A percentile compares a stretch with the other conserved stretches of the same genome.
phyloP scores from a whole-genome alignment of 2,329 filamentous ascomycete species.

The Colletotrichum nymphaeae region DNA sequence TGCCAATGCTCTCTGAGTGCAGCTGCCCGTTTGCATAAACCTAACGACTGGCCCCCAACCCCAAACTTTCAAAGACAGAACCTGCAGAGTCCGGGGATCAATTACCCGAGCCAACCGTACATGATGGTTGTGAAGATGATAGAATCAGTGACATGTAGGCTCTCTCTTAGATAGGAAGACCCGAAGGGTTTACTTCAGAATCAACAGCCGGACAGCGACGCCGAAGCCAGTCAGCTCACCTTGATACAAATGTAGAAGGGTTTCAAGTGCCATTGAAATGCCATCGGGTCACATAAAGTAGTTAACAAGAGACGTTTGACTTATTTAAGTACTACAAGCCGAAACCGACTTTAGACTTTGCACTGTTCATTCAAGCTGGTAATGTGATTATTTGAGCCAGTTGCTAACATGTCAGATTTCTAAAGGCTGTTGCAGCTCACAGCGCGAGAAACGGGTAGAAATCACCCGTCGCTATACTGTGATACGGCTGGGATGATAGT shows the following conservation, averaged over 20 bases:
- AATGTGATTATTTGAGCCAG: too few relatives aligned
- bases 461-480: too few relatives aligned
- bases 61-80: too few relatives aligned
- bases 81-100: too few relatives aligned
- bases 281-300: neutral
- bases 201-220: neutral
- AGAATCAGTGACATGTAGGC: neutral
- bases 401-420: too few relatives aligned
- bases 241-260: neutral
- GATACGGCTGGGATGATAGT: too few relatives aligned
- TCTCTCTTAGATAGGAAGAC: neutral
- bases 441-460: too few relatives aligned
- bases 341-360: neutral
- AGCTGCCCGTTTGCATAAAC: conserved; percentile 35
- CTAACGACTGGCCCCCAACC: too few relatives aligned
- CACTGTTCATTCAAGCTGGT: too few relatives aligned
- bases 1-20: conserved; percentile 21
- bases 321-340: neutral
- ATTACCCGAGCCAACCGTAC: too few relatives aligned
- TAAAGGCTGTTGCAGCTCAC: too few relatives aligned
- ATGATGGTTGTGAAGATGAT: neutral
- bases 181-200: neutral
- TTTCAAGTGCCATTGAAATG: neutral
- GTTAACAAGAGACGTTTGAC: neutral
- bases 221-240: neutral